Base-by-base conservation (phyloP, 768 basidiomycete genomes). In the Boletus sp. region DNA sequence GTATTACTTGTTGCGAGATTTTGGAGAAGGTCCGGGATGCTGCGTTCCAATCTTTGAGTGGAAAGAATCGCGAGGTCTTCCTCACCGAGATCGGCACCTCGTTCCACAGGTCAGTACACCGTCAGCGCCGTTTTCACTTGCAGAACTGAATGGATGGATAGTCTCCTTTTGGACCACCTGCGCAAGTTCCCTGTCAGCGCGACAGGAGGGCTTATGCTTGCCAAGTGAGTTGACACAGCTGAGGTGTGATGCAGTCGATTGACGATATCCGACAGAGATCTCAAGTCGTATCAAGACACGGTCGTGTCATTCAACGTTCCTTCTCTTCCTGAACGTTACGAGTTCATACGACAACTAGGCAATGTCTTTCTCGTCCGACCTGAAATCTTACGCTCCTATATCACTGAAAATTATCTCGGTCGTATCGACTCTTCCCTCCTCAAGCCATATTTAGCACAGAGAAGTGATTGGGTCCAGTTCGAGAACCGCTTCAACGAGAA, bases 111-210 rank as follows among this genome's bases (percentile, higher is more conserved):
- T 83, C 50, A 33, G 74, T 44, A 14, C 35, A 33, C 19, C 23
- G 7, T 29, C 42, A 17, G 34, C 55, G 23, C 39, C 17, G 19
- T 23, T 34, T 47, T 43, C 19, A 7, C 39, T 50, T 56, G 25
- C 59, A 19, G 21, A 38, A 17, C 45, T 70, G 43, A 65, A 47
- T 23, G 17, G 23, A 38, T 27, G 19, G 1, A 8, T 45, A 97
- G 96, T 54, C 78, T 95, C 13, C 80, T 99, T 7, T 79, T 99
- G 46, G 97, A 98, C 38, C 97, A 99, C 67, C 78, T 97, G 52
- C 88, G 90, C 65, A 98, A 93, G 72, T 98, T 98, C 74, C 91
- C 93, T 3, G 94, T 99, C 50, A 97, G 88, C 61, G 94, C 95
- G 1, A 93, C 94, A 1, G 97, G 97, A 39, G 97, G 96, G 15